Conservation (phyloP, 805 yeast species). For the Brettanomyces nanus region DNA sequence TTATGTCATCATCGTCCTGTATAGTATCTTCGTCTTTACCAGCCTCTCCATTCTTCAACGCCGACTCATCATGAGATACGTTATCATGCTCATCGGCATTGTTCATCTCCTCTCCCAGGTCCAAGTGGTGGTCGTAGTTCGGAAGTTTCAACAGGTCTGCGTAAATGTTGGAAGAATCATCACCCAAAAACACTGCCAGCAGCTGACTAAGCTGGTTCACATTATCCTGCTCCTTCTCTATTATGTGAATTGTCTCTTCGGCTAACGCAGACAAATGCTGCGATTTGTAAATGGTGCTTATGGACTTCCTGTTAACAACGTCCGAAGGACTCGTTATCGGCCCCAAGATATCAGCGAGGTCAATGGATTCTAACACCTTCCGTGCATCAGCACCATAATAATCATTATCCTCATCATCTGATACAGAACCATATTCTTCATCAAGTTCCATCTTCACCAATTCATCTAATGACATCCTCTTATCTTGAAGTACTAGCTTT, state of each 20-base stretch:
- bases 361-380: slow-evolving; percentile 40
- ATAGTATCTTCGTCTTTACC: slow-evolving; percentile 12
- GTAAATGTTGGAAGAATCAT: slow-evolving; percentile 62
- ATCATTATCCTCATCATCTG: slow-evolving; percentile 14
- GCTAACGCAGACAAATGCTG: slow-evolving; percentile 55
- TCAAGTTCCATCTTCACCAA: slow-evolving; percentile 19
- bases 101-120: slow-evolving; percentile 19
- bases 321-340: slow-evolving; percentile 82
- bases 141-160: slow-evolving; percentile 62
- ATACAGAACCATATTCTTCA: slow-evolving; percentile 8
- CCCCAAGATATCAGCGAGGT: slow-evolving; percentile 52
- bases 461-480: slow-evolving; percentile 18
- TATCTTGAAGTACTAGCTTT: slow-evolving; percentile 19
- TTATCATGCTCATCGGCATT: slow-evolving; percentile 8
- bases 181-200: slow-evolving; percentile 78
- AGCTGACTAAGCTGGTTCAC: slow-evolving; percentile 65
- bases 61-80: slow-evolving; percentile 4
- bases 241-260: slow-evolving; percentile 62
- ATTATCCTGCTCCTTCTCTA: slow-evolving; percentile 73
- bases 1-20: slow-evolving; percentile 9
- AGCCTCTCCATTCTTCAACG: slow-evolving; percentile 4
- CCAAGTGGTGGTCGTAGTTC: slow-evolving; percentile 58
- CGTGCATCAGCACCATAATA: slow-evolving; percentile 22
- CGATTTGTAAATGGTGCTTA: slow-evolving; percentile 57
- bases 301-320: slow-evolving; percentile 59